These are phyloP conservation scores for Bacterosira constricta DNA, from an alignment of 108 stramenopile genomes.

Conservation along the genomic window DNA sequence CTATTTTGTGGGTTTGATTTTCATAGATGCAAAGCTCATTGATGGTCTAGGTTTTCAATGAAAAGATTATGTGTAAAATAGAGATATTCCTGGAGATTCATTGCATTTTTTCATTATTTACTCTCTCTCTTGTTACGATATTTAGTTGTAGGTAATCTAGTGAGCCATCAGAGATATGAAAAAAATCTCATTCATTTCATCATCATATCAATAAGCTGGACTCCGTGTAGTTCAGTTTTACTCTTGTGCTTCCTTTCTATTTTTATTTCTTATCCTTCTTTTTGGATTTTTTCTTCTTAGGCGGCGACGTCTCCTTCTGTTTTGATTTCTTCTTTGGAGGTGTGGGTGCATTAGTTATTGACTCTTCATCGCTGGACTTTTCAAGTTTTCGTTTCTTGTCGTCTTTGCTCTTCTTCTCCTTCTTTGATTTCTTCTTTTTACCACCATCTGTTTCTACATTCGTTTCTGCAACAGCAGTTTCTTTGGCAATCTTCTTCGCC, in stretches of 20 bases:
- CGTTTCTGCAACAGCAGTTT: not conserved
- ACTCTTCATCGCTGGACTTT: slow-evolving; percentile 1
- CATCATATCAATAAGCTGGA: too few relatives aligned
- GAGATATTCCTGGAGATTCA: not conserved
- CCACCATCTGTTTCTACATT: slow-evolving; percentile 8
- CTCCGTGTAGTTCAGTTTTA: not conserved
- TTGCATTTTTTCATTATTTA: not conserved
- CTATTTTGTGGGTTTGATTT: slow-evolving; percentile 74
- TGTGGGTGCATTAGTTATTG: not conserved
- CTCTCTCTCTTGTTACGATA: too few relatives aligned
- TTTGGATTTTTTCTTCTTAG: not conserved
- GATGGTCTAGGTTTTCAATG: not conserved
- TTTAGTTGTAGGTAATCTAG: too few relatives aligned
- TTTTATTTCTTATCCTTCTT: slow-evolving; percentile 11
- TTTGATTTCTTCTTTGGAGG: slow-evolving; percentile 3
- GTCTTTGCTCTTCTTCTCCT: slow-evolving; percentile 31
- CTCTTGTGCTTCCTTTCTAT: not conserved
- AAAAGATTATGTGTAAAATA: slow-evolving; percentile 13
- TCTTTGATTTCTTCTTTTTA: slow-evolving; percentile 10
- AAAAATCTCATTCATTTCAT: too few relatives aligned
- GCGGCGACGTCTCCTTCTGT: not conserved
- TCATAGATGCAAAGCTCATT: slow-evolving; percentile 62
- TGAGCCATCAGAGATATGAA: too few relatives aligned
- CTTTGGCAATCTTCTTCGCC: slow-evolving; percentile 18
- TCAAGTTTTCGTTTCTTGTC: slow-evolving; percentile 20